Evolutionary conservation across 2,329 filamentous ascomycete species (phyloP).

Genomic region (Ophiostoma australiae): DNA sequence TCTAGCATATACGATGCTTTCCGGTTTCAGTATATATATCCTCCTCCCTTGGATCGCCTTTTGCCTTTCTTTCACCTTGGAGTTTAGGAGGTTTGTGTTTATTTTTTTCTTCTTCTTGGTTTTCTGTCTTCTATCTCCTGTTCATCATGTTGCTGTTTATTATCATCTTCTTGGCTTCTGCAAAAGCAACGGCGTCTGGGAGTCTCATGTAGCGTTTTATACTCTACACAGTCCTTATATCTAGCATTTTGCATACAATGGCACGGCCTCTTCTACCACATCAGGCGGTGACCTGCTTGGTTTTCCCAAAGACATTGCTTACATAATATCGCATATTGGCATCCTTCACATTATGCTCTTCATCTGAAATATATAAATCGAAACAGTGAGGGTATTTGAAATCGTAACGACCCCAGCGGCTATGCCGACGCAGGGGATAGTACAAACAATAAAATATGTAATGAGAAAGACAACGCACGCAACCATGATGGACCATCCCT

Average conservation of each 20-base stretch:
- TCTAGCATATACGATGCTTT: neutral
- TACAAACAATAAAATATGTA: neutral
- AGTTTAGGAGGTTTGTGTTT: neutral
- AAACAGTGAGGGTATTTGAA: neutral
- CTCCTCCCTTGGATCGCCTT: neutral
- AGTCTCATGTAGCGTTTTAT: neutral
- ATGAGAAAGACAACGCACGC: neutral
- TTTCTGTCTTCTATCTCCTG: neutral
- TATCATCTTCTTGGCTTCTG: neutral
- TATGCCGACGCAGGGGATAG: neutral
- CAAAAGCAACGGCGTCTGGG: neutral
- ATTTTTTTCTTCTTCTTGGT: neutral
- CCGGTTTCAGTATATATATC: constrained; percentile 4
- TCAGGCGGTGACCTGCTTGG: too few species aligned
- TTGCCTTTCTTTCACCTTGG: neutral
- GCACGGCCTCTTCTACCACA: too few species aligned
- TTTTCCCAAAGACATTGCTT: too few species aligned
- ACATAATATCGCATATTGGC: too few species aligned
- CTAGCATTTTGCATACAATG: constrained; percentile 1
- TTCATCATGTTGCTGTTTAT: neutral
- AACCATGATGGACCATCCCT: neutral
- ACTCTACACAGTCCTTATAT: neutral
- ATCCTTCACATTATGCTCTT: too few species aligned
- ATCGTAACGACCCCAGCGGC: neutral
- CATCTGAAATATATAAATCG: too few species aligned